Conservation (phyloP, 768 basidiomycete genomes). For the Pholiota microspora region DNA sequence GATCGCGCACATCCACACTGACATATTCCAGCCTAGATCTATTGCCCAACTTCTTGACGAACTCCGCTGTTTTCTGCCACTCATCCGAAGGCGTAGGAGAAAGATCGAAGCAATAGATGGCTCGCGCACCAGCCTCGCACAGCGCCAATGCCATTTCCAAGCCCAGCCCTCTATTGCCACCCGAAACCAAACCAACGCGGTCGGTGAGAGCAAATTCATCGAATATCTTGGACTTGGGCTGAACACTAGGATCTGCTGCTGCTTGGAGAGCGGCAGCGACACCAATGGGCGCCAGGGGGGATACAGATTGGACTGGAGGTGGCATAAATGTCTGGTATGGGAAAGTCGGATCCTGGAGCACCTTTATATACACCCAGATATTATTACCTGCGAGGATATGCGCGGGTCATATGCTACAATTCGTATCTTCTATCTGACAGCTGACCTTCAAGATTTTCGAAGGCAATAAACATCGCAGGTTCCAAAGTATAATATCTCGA, state of each 20-base stretch:
- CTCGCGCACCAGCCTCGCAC: constrained; percentile 69
- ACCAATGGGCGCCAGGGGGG: constrained; percentile 60
- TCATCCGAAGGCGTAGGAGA: constrained; percentile 53
- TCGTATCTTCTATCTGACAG: background rate
- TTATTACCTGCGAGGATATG: background rate
- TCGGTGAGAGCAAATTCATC: constrained; percentile 57
- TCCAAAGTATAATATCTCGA: background rate
- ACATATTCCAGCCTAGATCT: constrained; percentile 55
- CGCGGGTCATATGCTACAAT: background rate
- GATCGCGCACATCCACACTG: constrained; percentile 62
- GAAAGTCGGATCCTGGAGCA: background rate
- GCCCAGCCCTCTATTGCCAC: constrained; percentile 69
- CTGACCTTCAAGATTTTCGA: background rate
- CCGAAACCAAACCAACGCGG: constrained; percentile 61
- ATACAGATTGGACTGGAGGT: constrained; percentile 37
- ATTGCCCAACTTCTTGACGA: constrained; percentile 44
- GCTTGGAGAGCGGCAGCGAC: constrained; percentile 55
- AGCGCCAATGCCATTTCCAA: constrained; percentile 82
- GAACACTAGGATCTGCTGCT: constrained; percentile 30
- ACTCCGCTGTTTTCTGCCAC: constrained; percentile 53
- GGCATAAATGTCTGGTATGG: constrained; percentile 3
- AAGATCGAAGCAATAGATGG: constrained; percentile 69
- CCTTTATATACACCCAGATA: constrained; percentile 4
- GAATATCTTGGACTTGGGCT: constrained; percentile 49
- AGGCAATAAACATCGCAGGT: background rate